Conservation (phyloP, 2,329 filamentous ascomycete species). For the Gaeumannomyces sp. region DNA sequence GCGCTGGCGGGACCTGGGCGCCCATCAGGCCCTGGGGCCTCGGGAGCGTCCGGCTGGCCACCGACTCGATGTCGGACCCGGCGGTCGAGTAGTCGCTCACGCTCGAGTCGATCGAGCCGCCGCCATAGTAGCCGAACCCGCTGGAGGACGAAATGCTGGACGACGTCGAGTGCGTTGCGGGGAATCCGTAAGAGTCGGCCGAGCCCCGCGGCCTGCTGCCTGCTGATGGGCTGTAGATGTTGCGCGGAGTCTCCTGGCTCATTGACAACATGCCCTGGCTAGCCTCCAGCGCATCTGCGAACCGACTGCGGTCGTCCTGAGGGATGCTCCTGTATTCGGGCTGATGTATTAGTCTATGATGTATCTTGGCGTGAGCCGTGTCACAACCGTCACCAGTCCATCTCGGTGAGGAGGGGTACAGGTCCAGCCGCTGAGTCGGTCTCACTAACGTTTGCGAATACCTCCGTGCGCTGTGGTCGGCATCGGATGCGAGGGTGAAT, state of each 20-base stretch:
- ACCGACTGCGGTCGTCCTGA: constrained; percentile 57
- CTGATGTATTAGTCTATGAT: constrained; percentile 24
- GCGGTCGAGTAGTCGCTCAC: constrained; percentile 91
- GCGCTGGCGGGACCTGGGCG: constrained; percentile 57
- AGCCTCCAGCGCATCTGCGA: constrained; percentile 85
- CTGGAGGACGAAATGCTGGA: constrained; percentile 84
- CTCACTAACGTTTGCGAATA: constrained; percentile 78
- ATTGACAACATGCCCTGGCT: constrained; percentile 92
- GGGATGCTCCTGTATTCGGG: constrained; percentile 45
- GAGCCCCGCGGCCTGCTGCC: constrained; percentile 58
- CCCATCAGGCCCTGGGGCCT: constrained; percentile 61
- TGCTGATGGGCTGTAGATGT: constrained; percentile 60
- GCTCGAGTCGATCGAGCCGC: constrained; percentile 74
- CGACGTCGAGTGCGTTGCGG: constrained; percentile 73
- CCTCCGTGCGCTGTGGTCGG: constrained; percentile 52
- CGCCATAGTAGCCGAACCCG: constrained; percentile 80
- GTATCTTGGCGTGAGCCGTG: constrained; percentile 9
- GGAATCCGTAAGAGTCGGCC: constrained; percentile 85
- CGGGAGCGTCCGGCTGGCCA: constrained; percentile 76
- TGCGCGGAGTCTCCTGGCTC: constrained; percentile 89
- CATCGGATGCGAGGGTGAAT: constrained; percentile 48
- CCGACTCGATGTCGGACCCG: constrained; percentile 78
- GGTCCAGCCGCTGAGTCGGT: background rate
- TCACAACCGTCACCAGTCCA: too few species aligned
- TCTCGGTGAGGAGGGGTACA: background rate